phyloP scores from a whole-genome alignment of 768 basidiomycete species.

The Termitomyces sp. region DNA sequence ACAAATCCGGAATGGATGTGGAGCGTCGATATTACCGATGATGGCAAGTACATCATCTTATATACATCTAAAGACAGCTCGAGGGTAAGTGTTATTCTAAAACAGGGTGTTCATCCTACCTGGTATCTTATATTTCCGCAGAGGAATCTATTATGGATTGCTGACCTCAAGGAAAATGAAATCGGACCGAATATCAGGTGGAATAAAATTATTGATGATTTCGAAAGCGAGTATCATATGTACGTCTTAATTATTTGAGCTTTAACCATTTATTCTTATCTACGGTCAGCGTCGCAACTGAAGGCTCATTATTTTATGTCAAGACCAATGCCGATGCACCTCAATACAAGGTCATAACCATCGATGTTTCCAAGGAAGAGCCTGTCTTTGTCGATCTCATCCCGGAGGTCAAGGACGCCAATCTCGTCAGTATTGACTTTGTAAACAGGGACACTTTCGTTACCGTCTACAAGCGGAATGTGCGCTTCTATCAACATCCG shows the following conservation, averaged over 20 bases:
- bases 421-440: constrained; percentile 41
- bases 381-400: constrained; percentile 54
- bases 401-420: constrained; percentile 60
- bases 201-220: constrained; percentile 67
- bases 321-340: constrained; percentile 63
- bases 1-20: constrained; percentile 65
- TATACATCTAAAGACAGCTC: constrained; percentile 56
- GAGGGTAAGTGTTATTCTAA: constrained; percentile 33
- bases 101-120: background rate
- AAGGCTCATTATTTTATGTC: constrained; percentile 57
- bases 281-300: constrained; percentile 50
- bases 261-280: background rate
- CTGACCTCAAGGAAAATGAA: constrained; percentile 52
- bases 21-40: constrained; percentile 49
- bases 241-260: constrained; percentile 27
- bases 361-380: constrained; percentile 50
- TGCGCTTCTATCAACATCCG: constrained; percentile 23
- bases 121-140: constrained; percentile 18
- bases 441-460: constrained; percentile 54
- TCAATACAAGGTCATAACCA: constrained; percentile 56
- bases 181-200: constrained; percentile 66
- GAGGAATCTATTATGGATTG: constrained; percentile 75
- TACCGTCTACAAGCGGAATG: constrained; percentile 67
- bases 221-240: constrained; percentile 60
- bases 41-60: constrained; percentile 59